These are phyloP conservation scores for Teratosphaeria pseudoeucalypti DNA, from an alignment of 2,329 filamentous ascomycete species.

Conservation along the genomic window DNA sequence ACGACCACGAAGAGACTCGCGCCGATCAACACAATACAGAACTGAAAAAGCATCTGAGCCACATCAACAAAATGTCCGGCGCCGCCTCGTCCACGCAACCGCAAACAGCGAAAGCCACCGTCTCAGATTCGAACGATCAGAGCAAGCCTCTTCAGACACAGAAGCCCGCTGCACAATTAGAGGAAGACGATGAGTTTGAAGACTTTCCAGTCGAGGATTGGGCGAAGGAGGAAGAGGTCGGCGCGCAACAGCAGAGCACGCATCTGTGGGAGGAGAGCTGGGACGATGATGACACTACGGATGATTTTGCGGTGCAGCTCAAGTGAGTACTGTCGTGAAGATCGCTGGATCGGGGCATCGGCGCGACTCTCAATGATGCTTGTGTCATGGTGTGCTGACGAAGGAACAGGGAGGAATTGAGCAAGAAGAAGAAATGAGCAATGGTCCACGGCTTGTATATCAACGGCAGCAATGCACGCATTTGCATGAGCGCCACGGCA, in stretches of 20 bases:
- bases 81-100: slow-evolving; percentile 27
- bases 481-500: not conserved
- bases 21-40: not conserved
- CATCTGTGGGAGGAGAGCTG: slow-evolving; percentile 99
- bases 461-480: not conserved
- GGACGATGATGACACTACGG: slow-evolving; percentile 95
- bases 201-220: slow-evolving; percentile 82
- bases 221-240: slow-evolving; percentile 68
- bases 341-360: not conserved
- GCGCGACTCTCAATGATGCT: not conserved
- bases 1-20: not conserved
- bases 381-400: not conserved
- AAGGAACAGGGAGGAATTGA: slow-evolving; percentile 65
- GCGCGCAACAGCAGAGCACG: slow-evolving; percentile 48
- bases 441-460: not conserved
- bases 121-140: slow-evolving; percentile 29
- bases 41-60: slow-evolving; percentile 58
- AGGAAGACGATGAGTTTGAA: slow-evolving; percentile 98
- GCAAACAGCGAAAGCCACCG: slow-evolving; percentile 31
- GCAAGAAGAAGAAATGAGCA: slow-evolving; percentile 55
- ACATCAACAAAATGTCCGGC: slow-evolving; percentile 36
- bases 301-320: slow-evolving; percentile 91
- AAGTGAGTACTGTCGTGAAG: slow-evolving; percentile 51
- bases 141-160: slow-evolving; percentile 45
- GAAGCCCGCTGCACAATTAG: slow-evolving; percentile 59